These are phyloP conservation scores for Daldinia sp. DNA, from an alignment of 2,329 filamentous ascomycete genomes.

Conservation along the genomic window DNA sequence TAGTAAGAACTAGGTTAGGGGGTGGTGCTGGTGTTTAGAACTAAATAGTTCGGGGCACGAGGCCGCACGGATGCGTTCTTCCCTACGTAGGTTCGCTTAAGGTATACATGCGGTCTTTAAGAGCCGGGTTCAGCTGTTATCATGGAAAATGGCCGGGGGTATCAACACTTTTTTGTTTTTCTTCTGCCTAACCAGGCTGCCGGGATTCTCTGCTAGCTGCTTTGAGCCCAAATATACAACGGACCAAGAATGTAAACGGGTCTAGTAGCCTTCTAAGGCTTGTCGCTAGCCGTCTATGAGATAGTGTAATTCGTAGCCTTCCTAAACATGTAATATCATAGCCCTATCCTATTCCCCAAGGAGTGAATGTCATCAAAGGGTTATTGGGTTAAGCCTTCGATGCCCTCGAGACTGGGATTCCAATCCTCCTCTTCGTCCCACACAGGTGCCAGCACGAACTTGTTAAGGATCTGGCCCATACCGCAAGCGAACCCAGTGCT, in stretches of 20 bases:
- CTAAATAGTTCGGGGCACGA: constrained; percentile 1
- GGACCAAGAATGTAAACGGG: neutral
- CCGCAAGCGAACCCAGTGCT: constrained; percentile 65
- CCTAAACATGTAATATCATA: neutral
- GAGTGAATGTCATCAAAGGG: neutral
- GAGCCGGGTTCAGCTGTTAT: constrained; percentile 13
- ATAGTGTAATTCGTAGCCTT: constrained; percentile 1
- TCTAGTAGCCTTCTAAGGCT: neutral
- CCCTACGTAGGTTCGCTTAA: constrained; percentile 15
- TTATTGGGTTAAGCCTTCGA: constrained; percentile 41
- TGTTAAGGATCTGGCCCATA: constrained; percentile 73
- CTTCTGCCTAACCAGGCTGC: constrained; percentile 4
- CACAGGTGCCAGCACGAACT: constrained; percentile 69
- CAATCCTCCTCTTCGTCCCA: constrained; percentile 71
- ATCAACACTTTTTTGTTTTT: constrained; percentile 25
- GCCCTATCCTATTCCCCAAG: neutral
- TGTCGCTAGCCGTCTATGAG: constrained; percentile 2
- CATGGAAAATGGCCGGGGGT: constrained; percentile 15
- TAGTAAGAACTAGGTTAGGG: constrained; percentile 20
- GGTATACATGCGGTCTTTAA: constrained; percentile 1
- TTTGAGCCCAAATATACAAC: constrained; percentile 2
- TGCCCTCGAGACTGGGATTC: constrained; percentile 57
- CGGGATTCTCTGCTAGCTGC: constrained; percentile 1
- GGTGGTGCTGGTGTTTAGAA: neutral
- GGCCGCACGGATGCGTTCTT: constrained; percentile 30